Conservation (phyloP, 495 filamentous ascomycete genomes). For the Sabuloglossum arenarium region DNA sequence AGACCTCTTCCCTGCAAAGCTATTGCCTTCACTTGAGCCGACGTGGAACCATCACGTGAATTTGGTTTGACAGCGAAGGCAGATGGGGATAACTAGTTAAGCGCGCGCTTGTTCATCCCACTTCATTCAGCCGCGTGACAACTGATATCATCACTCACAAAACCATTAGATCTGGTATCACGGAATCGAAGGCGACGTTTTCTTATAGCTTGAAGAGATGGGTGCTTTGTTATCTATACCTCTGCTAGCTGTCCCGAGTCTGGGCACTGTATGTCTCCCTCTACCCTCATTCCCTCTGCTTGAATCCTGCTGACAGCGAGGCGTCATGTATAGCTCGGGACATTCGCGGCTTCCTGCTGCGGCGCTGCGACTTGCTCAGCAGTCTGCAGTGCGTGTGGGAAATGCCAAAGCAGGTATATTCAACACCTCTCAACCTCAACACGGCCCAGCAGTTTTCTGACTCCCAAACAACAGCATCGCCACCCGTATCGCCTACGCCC, state of each 20-base stretch:
- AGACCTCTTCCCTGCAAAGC: too few species aligned
- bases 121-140: neutral
- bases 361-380: conserved; percentile 89
- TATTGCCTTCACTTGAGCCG: too few species aligned
- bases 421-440: too few species aligned
- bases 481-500: conserved; percentile 90
- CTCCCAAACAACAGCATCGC: too few species aligned
- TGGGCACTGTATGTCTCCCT: conserved; percentile 44
- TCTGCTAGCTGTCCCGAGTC: conserved; percentile 66
- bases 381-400: conserved; percentile 84
- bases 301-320: neutral
- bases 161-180: neutral
- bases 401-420: conserved; percentile 79
- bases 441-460: too few species aligned
- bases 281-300: neutral
- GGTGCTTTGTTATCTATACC: conserved; percentile 82
- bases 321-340: conserved; percentile 45
- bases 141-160: neutral
- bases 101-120: too few species aligned
- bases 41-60: too few species aligned
- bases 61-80: too few species aligned
- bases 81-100: too few species aligned
- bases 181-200: neutral
- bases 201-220: conserved; percentile 30
- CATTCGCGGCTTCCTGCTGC: conserved; percentile 69